Evolutionary conservation across 2,329 filamentous ascomycete genomes (phyloP).

Genomic region (Blastomyces parvus): DNA sequence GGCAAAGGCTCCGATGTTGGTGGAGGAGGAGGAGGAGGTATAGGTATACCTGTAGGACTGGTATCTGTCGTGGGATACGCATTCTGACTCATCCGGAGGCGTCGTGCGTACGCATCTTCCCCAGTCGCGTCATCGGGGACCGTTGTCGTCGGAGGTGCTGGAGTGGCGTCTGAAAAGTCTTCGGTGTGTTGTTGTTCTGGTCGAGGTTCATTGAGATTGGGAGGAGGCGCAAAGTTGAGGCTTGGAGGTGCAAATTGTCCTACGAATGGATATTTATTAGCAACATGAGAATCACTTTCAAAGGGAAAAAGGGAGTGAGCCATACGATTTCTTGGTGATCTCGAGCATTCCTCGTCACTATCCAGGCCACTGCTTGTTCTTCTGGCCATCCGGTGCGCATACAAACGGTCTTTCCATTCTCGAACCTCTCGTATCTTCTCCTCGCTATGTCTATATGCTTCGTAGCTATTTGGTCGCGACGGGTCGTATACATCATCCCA

Average conservation of each 20-base stretch:
- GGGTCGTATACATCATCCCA: slow-evolving; percentile 93
- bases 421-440: slow-evolving; percentile 69
- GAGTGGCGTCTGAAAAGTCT: slow-evolving; percentile 18
- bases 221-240: slow-evolving; percentile 44
- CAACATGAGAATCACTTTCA: slow-evolving; percentile 12
- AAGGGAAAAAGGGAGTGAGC: slow-evolving; percentile 8
- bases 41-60: slow-evolving; percentile 21
- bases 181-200: slow-evolving; percentile 19
- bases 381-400: slow-evolving; percentile 54
- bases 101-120: slow-evolving; percentile 60
- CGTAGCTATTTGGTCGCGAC: slow-evolving; percentile 68
- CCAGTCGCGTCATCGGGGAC: slow-evolving; percentile 52
- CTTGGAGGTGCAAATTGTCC: slow-evolving; percentile 44
- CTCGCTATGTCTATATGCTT: slow-evolving; percentile 74
- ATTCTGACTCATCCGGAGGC: slow-evolving; percentile 48
- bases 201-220: slow-evolving; percentile 32
- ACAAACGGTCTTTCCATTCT: slow-evolving; percentile 77
- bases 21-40: slow-evolving; percentile 24
- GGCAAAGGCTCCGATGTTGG: slow-evolving; percentile 24
- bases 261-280: slow-evolving; percentile 20
- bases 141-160: slow-evolving; percentile 33
- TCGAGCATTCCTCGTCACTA: slow-evolving; percentile 41
- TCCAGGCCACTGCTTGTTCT: slow-evolving; percentile 38
- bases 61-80: slow-evolving; percentile 17
- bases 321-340: slow-evolving; percentile 40